phyloP scores from a whole-genome alignment of 495 filamentous ascomycete species.

The Daldinia grandis region DNA sequence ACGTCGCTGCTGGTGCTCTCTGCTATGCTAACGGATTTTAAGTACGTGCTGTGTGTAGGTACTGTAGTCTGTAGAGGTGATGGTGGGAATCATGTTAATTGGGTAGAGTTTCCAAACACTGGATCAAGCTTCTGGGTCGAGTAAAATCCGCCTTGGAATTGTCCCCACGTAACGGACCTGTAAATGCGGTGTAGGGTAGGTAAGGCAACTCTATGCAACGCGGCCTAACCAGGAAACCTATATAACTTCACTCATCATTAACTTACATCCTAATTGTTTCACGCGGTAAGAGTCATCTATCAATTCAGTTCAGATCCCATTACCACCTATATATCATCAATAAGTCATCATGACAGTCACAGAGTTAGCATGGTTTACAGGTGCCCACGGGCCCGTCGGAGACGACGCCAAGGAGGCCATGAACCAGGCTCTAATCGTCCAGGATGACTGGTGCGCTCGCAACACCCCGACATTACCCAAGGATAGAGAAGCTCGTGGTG shows the following conservation, averaged over 20 bases:
- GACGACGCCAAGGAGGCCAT: constrained; percentile 42
- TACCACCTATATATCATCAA: constrained; percentile 2
- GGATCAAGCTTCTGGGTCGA: neutral
- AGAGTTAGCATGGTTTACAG: constrained; percentile 60
- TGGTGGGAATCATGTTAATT: too few relatives aligned
- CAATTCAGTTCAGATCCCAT: neutral
- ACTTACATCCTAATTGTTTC: neutral
- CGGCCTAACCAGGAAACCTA: neutral
- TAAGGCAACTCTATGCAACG: neutral
- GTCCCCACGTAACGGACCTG: neutral
- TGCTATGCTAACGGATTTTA: too few relatives aligned
- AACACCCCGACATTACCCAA: constrained; percentile 41
- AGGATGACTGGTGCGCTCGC: constrained; percentile 50
- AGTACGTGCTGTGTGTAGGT: too few relatives aligned
- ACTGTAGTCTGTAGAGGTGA: too few relatives aligned
- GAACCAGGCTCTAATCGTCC: constrained; percentile 38
- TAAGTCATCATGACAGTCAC: constrained; percentile 58
- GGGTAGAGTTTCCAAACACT: too few relatives aligned
- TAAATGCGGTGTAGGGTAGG: neutral
- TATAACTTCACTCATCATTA: neutral
- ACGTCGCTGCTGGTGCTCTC: too few relatives aligned
- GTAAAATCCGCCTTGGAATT: neutral
- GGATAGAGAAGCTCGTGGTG: constrained; percentile 35
- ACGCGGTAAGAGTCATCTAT: neutral
- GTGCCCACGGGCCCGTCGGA: constrained; percentile 39